Evolutionary conservation across 2,329 filamentous ascomycete genomes (phyloP).

Genomic region (Colletotrichum viniferum): DNA sequence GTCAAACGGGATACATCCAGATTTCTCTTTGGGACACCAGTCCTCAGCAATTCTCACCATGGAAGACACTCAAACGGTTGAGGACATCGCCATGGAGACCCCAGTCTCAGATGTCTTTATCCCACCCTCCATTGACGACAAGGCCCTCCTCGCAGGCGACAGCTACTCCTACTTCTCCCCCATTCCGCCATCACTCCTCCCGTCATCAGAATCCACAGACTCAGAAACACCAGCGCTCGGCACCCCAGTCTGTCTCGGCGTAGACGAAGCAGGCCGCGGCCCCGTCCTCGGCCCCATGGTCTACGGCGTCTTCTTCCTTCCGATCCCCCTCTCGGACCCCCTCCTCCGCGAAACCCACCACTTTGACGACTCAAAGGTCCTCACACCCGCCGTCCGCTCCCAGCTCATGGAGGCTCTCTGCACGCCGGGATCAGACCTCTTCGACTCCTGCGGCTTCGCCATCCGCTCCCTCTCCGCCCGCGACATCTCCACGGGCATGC

Average conservation of each 20-base stretch:
- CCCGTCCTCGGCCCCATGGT: conserved; percentile 88
- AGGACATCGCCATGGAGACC: conserved; percentile 37
- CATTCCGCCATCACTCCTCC: conserved; percentile 65
- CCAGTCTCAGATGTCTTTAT: conserved; percentile 53
- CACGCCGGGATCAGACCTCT: conserved; percentile 57
- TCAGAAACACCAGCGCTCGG: conserved; percentile 28
- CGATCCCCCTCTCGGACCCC: conserved; percentile 70
- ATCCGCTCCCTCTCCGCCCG: conserved; percentile 80
- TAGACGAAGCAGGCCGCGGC: conserved; percentile 93
- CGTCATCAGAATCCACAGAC: conserved; percentile 26
- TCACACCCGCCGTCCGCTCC: conserved; percentile 80
- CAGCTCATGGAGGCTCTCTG: conserved; percentile 74
- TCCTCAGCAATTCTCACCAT: conserved; percentile 27
- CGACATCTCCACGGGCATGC: conserved; percentile 81
- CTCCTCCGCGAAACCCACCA: conserved; percentile 80
- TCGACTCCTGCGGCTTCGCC: conserved; percentile 77
- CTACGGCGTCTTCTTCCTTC: conserved; percentile 76
- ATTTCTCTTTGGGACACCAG: not conserved
- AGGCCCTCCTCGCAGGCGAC: conserved; percentile 63
- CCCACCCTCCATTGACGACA: conserved; percentile 70
- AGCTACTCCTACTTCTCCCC: conserved; percentile 76
- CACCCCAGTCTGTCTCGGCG: conserved; percentile 72
- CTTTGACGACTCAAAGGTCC: conserved; percentile 95
- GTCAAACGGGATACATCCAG: not conserved
- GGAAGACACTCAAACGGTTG: conserved; percentile 44